Percentiles rank a stretch among this genome's conserved stretches.
These are phyloP conservation scores for Galerina marginata DNA, from an alignment of 768 basidiomycete species.

Conservation along the genomic window DNA sequence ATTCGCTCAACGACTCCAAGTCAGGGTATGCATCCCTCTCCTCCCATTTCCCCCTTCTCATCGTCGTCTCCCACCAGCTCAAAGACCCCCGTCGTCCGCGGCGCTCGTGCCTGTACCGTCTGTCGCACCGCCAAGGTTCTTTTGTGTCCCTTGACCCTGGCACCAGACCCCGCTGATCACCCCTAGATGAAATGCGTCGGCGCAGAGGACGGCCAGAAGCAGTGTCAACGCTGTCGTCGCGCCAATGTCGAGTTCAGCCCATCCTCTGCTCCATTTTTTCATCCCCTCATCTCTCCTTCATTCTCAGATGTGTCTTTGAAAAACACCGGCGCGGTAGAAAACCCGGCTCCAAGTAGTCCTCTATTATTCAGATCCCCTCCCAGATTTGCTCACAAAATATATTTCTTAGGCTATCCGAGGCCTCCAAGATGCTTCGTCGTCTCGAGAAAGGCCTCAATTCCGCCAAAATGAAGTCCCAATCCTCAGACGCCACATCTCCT, in stretches of 20 bases:
- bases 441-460: slow-evolving; percentile 83
- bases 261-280: slow-evolving; percentile 16
- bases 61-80: slow-evolving; percentile 28
- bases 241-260: slow-evolving; percentile 72
- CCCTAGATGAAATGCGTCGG: slow-evolving; percentile 90
- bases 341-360: slow-evolving; percentile 82
- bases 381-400: slow-evolving; percentile 17
- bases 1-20: slow-evolving; percentile 40
- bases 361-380: slow-evolving; percentile 10
- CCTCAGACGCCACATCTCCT: slow-evolving; percentile 41
- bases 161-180: slow-evolving; percentile 20
- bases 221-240: slow-evolving; percentile 85
- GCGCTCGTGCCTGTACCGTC: slow-evolving; percentile 78
- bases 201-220: slow-evolving; percentile 81
- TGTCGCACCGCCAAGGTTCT: slow-evolving; percentile 82
- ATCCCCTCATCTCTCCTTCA: slow-evolving; percentile 16
- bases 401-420: slow-evolving; percentile 73
- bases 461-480: slow-evolving; percentile 74
- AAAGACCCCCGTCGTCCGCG: slow-evolving; percentile 56
- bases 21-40: slow-evolving; percentile 27
- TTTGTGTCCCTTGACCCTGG: slow-evolving; percentile 9
- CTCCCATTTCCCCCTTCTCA: slow-evolving; percentile 8
- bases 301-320: slow-evolving; percentile 77
- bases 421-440: slow-evolving; percentile 87
- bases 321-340: slow-evolving; percentile 89